Percentiles rank a stretch among this genome's conserved stretches.
Evolutionary conservation across 805 yeast species (phyloP).

Genomic region (Cyberlindnera misumaiensis): DNA sequence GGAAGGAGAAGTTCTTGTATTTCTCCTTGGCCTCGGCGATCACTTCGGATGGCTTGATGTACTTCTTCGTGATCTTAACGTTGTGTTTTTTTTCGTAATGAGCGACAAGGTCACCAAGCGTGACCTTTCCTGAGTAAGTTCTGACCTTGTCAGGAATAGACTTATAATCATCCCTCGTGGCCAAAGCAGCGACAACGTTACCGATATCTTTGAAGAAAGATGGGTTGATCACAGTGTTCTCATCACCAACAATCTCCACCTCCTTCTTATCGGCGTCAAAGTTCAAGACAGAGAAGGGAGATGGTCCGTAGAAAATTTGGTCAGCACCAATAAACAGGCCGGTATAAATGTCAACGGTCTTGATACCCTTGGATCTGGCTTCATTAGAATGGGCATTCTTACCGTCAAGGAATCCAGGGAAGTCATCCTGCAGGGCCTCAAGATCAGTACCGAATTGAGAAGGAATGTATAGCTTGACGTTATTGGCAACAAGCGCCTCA

Average conservation of each 20-base stretch:
- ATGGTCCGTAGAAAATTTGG: slow-evolving; percentile 19
- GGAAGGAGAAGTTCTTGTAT: slow-evolving; percentile 24
- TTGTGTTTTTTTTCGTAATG: slow-evolving; percentile 35
- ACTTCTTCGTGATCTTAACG: slow-evolving; percentile 28
- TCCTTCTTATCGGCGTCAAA: slow-evolving; percentile 29
- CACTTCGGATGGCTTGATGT: slow-evolving; percentile 27
- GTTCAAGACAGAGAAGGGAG: slow-evolving; percentile 28
- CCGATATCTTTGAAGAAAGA: slow-evolving; percentile 38
- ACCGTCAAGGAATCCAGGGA: slow-evolving; percentile 29
- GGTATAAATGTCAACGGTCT: slow-evolving; percentile 38
- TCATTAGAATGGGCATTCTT: slow-evolving; percentile 32
- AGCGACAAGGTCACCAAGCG: slow-evolving; percentile 32
- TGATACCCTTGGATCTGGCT: slow-evolving; percentile 38
- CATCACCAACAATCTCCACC: slow-evolving; percentile 35
- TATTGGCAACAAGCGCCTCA: slow-evolving; percentile 34
- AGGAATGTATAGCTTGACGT: slow-evolving; percentile 49
- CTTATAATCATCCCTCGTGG: slow-evolving; percentile 28
- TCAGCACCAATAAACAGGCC: slow-evolving; percentile 31
- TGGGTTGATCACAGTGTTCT: slow-evolving; percentile 29
- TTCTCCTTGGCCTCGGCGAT: slow-evolving; percentile 26
- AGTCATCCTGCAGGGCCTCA: slow-evolving; percentile 18
- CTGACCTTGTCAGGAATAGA: slow-evolving; percentile 38
- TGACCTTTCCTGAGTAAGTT: slow-evolving; percentile 34
- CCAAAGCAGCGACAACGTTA: slow-evolving; percentile 34
- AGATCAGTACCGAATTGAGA: slow-evolving; percentile 53